Conservation (phyloP, 441 rosid genomes). For the Erodium moschatum region DNA sequence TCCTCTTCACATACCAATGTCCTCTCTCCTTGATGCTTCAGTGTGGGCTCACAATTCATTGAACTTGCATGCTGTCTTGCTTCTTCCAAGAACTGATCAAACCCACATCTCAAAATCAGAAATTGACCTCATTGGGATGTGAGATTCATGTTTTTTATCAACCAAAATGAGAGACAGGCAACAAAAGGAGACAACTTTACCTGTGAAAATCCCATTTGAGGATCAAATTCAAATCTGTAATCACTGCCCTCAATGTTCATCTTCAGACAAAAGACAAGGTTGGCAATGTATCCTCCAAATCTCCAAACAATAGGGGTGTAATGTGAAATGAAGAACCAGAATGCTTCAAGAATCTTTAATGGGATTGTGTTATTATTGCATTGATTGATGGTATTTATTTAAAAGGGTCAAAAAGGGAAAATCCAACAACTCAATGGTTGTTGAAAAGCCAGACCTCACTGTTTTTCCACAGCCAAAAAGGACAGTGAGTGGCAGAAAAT, state of each 20-base stretch:
- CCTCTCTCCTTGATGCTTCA: slow-evolving; percentile 13
- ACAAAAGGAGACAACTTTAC: slow-evolving; percentile 22
- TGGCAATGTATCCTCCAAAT: background rate
- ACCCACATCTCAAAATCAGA: background rate
- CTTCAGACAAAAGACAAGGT: slow-evolving; percentile 1
- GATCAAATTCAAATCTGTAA: slow-evolving; percentile 38
- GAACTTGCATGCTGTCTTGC: slow-evolving; percentile 36
- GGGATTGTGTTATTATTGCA: background rate
- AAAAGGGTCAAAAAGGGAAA: background rate
- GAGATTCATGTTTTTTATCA: background rate
- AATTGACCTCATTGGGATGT: background rate
- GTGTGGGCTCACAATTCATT: slow-evolving; percentile 13
- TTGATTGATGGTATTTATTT: background rate
- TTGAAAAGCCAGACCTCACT: too few relatives aligned
- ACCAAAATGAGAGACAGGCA: background rate
- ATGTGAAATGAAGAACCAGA: background rate
- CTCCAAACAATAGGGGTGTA: background rate
- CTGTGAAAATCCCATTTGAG: slow-evolving; percentile 36
- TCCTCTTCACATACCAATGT: slow-evolving; percentile 17
- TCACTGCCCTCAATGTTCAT: background rate
- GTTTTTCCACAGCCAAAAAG: too few relatives aligned
- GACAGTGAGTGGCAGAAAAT: too few relatives aligned
- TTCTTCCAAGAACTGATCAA: slow-evolving; percentile 43
- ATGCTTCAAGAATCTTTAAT: background rate
- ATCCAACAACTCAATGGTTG: too few relatives aligned